Evolutionary conservation across 2,329 filamentous ascomycete species (phyloP).

Genomic region (Lizonia empirigonia): DNA sequence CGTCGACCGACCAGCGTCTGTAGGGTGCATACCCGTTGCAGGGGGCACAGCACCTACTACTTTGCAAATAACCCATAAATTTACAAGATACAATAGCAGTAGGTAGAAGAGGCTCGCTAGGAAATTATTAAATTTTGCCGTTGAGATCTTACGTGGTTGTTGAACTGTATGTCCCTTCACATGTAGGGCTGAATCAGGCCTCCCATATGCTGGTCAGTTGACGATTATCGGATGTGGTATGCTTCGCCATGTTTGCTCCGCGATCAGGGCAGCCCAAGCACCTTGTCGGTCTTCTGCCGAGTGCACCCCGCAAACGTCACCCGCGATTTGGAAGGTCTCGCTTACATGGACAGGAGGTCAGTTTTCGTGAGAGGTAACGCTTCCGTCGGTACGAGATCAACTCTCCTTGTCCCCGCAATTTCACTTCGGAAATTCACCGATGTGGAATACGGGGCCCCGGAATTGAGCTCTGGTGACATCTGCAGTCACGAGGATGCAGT

Average conservation of each 20-base stretch:
- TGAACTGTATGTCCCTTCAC: no score
- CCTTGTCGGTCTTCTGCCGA: conserved; percentile 11
- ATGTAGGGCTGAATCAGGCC: no score
- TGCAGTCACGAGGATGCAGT: neutral
- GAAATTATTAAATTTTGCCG: no score
- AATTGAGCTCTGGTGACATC: neutral
- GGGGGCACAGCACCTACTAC: no score
- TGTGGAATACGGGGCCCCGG: conserved; percentile 6
- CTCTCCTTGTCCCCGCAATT: neutral
- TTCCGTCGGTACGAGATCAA: neutral
- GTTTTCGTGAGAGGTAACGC: neutral
- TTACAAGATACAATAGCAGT: no score
- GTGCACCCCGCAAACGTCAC: neutral
- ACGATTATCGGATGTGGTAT: no score
- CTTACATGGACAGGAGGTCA: neutral
- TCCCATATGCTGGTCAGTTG: no score
- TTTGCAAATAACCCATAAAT: no score
- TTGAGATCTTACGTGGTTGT: no score
- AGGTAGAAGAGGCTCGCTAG: no score
- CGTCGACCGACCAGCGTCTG: no score
- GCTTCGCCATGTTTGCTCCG: conserved; percentile 2
- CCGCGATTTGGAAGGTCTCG: neutral
- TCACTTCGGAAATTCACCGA: conserved; percentile 2
- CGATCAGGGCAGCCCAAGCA: neutral
- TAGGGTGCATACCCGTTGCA: no score